Evolutionary conservation across 2,329 filamentous ascomycete genomes (phyloP).

Genomic region (Coniella vitis): DNA sequence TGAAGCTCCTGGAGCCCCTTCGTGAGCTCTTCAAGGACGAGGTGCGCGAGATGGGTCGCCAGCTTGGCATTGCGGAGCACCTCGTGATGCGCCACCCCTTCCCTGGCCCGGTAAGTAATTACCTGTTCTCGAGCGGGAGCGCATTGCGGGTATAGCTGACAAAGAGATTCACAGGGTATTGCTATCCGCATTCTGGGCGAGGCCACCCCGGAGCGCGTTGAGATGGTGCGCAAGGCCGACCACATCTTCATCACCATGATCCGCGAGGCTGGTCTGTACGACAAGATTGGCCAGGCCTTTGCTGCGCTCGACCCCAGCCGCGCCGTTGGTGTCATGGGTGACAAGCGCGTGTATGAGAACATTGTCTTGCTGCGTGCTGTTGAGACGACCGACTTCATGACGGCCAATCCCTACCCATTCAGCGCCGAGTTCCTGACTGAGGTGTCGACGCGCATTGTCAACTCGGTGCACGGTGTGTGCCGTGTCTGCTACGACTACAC

Average conservation of each 20-base stretch:
- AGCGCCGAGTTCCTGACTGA: constrained; percentile 30
- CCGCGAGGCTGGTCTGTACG: constrained; percentile 62
- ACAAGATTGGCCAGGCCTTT: constrained; percentile 47
- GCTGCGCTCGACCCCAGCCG: constrained; percentile 37
- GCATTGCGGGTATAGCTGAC: neutral
- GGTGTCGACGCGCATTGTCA: constrained; percentile 63
- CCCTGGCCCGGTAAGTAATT: constrained; percentile 41
- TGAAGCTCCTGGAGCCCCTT: constrained; percentile 70
- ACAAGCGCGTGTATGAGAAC: constrained; percentile 53
- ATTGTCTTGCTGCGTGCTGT: constrained; percentile 38
- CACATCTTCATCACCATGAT: constrained; percentile 75
- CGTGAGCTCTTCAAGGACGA: constrained; percentile 81
- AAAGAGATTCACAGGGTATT: constrained; percentile 38
- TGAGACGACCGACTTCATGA: constrained; percentile 62
- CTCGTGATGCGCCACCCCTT: constrained; percentile 75
- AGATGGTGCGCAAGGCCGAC: constrained; percentile 72
- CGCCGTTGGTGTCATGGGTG: constrained; percentile 44
- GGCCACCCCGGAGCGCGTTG: constrained; percentile 70
- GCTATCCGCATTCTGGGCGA: constrained; percentile 79
- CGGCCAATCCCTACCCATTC: constrained; percentile 62
- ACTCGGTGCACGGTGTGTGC: constrained; percentile 66
- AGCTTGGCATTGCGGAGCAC: constrained; percentile 65
- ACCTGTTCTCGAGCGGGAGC: neutral
- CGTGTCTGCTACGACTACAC: constrained; percentile 64
- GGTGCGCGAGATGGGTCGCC: constrained; percentile 61